Conservation (phyloP, 176 grass and related monocot genomes). For the Alloteropsis semialata region DNA sequence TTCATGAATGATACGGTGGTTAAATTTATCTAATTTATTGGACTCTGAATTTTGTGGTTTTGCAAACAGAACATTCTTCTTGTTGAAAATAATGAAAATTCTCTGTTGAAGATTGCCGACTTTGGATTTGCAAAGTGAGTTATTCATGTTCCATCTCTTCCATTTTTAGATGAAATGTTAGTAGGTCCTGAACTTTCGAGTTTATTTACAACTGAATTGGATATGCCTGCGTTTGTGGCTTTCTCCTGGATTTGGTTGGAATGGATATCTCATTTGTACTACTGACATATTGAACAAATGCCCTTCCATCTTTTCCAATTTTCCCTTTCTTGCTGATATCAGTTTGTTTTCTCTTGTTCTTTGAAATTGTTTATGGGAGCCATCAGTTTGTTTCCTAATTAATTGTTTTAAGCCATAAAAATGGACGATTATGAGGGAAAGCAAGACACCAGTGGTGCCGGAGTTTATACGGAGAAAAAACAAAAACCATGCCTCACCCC, state of each 20-base stretch:
- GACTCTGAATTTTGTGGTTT: constrained; percentile 38
- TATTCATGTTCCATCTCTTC: constrained; percentile 20
- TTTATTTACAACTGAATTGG: constrained; percentile 1
- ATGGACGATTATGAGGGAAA: not conserved
- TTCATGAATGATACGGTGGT: not conserved
- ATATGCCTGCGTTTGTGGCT: not conserved
- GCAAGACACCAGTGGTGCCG: not conserved
- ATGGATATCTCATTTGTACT: not conserved
- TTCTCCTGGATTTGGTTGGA: not conserved
- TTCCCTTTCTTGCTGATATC: not conserved
- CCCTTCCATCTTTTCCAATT: not conserved
- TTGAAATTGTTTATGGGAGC: constrained; percentile 20
- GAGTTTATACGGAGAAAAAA: not conserved
- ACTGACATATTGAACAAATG: not conserved
- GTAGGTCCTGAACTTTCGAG: not conserved
- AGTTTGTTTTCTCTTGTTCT: constrained; percentile 9
- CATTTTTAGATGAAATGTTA: constrained; percentile 8
- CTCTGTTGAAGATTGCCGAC: constrained; percentile 93
- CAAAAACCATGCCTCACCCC: not conserved
- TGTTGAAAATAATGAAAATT: constrained; percentile 63
- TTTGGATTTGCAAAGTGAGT: constrained; percentile 99
- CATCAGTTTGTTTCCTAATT: too few species aligned
- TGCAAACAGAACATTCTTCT: constrained; percentile 89
- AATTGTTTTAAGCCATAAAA: not conserved
- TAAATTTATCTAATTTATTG: not conserved